Percentiles rank a stretch among this genome's conserved stretches.
These are phyloP conservation scores for Murraya paniculata DNA, from an alignment of 345 rosid species.

Conservation along the genomic window DNA sequence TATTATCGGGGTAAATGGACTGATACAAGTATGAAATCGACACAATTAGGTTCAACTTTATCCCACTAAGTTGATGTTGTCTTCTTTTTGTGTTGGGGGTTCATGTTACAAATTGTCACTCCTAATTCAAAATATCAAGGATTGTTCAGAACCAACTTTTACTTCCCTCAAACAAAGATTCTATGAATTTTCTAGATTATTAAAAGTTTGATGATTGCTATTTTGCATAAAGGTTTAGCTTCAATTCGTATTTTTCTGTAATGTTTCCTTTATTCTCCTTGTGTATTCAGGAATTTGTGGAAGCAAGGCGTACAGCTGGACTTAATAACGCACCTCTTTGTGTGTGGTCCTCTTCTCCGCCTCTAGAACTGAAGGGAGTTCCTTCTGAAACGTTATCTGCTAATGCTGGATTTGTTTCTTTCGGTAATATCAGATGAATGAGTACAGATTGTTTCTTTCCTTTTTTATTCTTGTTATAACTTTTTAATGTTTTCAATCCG, in stretches of 20 bases:
- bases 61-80: neutral
- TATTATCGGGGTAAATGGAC: neutral
- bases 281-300: slow-evolving; percentile 77
- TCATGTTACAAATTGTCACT: neutral
- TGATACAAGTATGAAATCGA: neutral
- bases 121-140: neutral
- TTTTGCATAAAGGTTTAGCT: neutral
- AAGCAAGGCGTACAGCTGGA: slow-evolving; percentile 79
- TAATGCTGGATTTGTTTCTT: slow-evolving; percentile 95
- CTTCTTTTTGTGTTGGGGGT: neutral
- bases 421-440: slow-evolving; percentile 49
- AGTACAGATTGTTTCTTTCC: neutral
- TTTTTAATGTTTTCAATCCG: slow-evolving; percentile 8
- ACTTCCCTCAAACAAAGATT: neutral
- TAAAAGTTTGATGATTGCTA: neutral
- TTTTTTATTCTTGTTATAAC: slow-evolving; percentile 6
- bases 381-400: slow-evolving; percentile 72
- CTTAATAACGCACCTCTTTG: slow-evolving; percentile 86
- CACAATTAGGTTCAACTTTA: neutral
- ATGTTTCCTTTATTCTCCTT: neutral
- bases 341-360: slow-evolving; percentile 76
- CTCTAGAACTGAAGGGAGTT: slow-evolving; percentile 64
- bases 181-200: neutral
- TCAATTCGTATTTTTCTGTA: too few species aligned
- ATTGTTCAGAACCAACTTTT: neutral